Conservation (phyloP, 768 basidiomycete species). For the Xanthoconium stramineum region DNA sequence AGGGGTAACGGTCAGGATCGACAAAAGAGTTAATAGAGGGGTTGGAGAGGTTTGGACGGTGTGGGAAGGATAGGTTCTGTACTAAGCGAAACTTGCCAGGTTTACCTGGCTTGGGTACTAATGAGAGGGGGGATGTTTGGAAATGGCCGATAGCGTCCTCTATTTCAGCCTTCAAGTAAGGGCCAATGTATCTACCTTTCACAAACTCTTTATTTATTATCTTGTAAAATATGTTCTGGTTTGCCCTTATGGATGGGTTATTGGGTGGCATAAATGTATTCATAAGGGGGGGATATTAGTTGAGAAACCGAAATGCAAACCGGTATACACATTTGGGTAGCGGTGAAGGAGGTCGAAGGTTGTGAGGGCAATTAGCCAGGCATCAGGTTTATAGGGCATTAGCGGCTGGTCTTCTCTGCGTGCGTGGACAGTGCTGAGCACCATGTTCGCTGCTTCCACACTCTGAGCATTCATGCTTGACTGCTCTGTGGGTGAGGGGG, state of each 20-base stretch:
- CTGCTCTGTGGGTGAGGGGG: background rate
- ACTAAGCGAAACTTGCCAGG: slow-evolving; percentile 21
- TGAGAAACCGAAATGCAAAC: background rate
- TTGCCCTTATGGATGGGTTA: background rate
- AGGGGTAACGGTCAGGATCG: slow-evolving; percentile 10
- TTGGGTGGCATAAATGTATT: background rate
- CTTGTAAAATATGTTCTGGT: rapidly evolving
- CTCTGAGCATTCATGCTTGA: background rate
- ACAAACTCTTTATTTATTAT: background rate
- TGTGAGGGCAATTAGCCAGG: background rate
- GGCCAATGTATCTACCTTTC: background rate
- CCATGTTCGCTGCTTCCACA: background rate
- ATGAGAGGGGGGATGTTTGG: slow-evolving; percentile 25
- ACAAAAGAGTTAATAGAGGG: slow-evolving; percentile 35
- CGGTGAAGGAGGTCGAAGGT: background rate
- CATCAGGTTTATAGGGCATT: background rate
- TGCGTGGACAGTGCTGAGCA: background rate
- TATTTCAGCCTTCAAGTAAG: background rate
- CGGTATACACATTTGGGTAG: background rate
- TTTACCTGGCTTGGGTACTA: slow-evolving; percentile 29
- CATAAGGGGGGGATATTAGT: background rate
- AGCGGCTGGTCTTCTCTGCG: background rate
- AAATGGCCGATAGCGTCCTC: slow-evolving; percentile 24
- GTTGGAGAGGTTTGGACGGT: rapidly evolving
- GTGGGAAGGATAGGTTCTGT: slow-evolving; percentile 32